Evolutionary conservation across 140 eudicot species (phyloP).

Genomic region (Stevia rebaudiana): DNA sequence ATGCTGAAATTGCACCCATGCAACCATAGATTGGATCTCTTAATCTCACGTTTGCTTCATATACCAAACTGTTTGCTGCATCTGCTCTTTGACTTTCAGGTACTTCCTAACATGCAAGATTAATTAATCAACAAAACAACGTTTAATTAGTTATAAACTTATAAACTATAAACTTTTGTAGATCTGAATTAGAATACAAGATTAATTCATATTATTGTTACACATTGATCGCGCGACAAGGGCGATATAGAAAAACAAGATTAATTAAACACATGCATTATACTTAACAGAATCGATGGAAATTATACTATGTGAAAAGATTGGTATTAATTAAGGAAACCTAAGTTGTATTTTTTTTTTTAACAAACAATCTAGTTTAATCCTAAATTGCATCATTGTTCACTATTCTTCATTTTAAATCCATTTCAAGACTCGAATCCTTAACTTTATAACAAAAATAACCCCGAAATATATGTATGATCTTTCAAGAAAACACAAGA

Average conservation of each 20-base stretch:
- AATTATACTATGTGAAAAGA: too few relatives aligned
- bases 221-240: background rate
- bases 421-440: too few relatives aligned
- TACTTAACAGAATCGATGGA: background rate
- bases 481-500: too few relatives aligned
- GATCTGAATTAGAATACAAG: background rate
- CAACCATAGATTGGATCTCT: constrained; percentile 88
- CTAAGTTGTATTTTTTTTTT: too few relatives aligned
- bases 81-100: constrained; percentile 84
- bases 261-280: background rate
- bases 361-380: too few relatives aligned
- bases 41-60: constrained; percentile 83
- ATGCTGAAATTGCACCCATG: constrained; percentile 90
- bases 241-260: background rate
- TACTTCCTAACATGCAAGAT: constrained; percentile 62
- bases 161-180: background rate
- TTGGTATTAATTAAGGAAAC: too few relatives aligned
- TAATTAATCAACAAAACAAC: background rate
- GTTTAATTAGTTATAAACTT: background rate
- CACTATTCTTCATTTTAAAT: too few relatives aligned
- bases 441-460: too few relatives aligned
- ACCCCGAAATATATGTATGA: too few relatives aligned
- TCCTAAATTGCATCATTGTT: too few relatives aligned
- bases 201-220: background rate
- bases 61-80: constrained; percentile 85